phyloP scores from a whole-genome alignment of 83 land plant species.

The Thuja plicata region DNA sequence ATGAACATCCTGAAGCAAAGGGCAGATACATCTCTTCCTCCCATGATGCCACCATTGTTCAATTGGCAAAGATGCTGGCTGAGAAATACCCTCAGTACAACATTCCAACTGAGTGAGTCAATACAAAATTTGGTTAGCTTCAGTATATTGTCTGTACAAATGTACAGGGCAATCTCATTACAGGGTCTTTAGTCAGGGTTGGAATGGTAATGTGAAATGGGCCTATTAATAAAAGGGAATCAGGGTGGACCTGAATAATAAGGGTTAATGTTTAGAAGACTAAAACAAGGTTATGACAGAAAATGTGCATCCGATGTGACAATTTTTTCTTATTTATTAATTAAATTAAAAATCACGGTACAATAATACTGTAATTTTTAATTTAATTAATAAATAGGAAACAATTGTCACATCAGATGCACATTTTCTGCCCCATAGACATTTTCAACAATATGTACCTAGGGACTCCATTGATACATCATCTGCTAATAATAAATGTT shows the following conservation, averaged over 20 bases:
- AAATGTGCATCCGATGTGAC: too few relatives aligned
- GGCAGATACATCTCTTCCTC: slow-evolving; percentile 20
- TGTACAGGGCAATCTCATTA: neutral
- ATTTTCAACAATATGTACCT: too few relatives aligned
- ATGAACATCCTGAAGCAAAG: slow-evolving; percentile 15
- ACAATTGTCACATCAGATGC: too few relatives aligned
- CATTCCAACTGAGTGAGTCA: slow-evolving; percentile 27
- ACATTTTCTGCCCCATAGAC: too few relatives aligned
- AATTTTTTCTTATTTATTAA: too few relatives aligned
- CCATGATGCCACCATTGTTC: slow-evolving; percentile 15
- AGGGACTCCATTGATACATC: neutral
- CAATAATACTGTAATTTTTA: too few relatives aligned
- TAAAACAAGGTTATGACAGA: neutral
- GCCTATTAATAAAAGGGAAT: too few relatives aligned
- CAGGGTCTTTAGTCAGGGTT: too few relatives aligned
- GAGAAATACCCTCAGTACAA: slow-evolving; percentile 23
- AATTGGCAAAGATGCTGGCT: slow-evolving; percentile 14
- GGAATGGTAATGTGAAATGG: too few relatives aligned
- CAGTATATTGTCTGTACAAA: neutral
- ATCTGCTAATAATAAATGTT: neutral
- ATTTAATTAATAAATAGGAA: too few relatives aligned
- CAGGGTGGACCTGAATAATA: neutral
- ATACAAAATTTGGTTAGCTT: neutral
- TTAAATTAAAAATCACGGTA: too few relatives aligned
- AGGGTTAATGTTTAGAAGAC: neutral